Percentiles rank a stretch among this genome's conserved stretches.
Conservation (phyloP, 768 basidiomycete species). For the Antrodiella citrinella region DNA sequence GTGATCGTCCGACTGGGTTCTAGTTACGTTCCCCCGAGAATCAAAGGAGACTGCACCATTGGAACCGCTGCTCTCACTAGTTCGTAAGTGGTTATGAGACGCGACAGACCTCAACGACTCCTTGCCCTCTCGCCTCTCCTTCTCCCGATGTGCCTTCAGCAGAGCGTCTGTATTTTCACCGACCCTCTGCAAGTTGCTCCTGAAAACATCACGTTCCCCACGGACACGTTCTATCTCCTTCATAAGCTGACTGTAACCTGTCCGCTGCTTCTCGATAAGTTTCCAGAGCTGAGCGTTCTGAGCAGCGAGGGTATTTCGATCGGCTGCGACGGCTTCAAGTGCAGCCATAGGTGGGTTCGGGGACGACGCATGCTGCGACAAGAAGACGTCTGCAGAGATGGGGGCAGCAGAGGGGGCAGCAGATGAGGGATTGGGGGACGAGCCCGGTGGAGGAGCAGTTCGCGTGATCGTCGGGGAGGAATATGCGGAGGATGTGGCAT, state of each 20-base stretch:
- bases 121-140: conserved; percentile 21
- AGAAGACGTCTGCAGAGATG: conserved; percentile 44
- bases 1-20: conserved; percentile 26
- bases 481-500: conserved; percentile 9
- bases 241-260: conserved; percentile 70
- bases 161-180: conserved; percentile 40
- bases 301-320: conserved; percentile 70
- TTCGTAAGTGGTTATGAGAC: conserved; percentile 23
- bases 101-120: conserved; percentile 22
- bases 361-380: conserved; percentile 44
- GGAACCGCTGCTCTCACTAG: conserved; percentile 12
- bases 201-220: conserved; percentile 64
- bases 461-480: conserved; percentile 14
- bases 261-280: conserved; percentile 84
- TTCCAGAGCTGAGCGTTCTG: conserved; percentile 95
- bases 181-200: conserved; percentile 25
- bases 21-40: conserved; percentile 15
- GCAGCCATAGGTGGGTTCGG: conserved; percentile 50
- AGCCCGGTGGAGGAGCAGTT: conserved; percentile 11
- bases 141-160: conserved; percentile 21
- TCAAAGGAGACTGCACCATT: conserved; percentile 14
- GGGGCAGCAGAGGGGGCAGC: conserved; percentile 24
- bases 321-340: conserved; percentile 67
- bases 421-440: conserved; percentile 13
- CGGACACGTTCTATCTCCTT: conserved; percentile 84